Conservation (phyloP, 2,329 filamentous ascomycete genomes). For the Fusarium sp. region DNA sequence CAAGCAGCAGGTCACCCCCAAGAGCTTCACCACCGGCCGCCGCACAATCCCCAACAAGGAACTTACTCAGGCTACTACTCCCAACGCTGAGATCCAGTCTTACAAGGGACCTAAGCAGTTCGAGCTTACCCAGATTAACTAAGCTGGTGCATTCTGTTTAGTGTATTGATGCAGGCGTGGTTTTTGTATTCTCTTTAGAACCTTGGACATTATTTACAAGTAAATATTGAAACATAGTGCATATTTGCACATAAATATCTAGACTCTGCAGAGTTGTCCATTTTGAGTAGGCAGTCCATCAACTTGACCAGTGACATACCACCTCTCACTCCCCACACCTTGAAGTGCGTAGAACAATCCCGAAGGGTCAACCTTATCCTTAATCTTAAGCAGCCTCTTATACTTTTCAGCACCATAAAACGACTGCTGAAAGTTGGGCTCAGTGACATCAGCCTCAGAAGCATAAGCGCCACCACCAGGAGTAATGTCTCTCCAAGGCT, state of each 20-base stretch:
- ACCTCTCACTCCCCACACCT: constrained; percentile 38
- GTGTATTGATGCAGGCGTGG: neutral
- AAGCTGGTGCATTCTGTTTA: fast-evolving
- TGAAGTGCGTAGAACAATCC: constrained; percentile 39
- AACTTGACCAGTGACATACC: constrained; percentile 38
- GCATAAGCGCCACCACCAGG: constrained; percentile 38
- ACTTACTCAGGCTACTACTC: neutral
- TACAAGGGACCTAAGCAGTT: constrained; percentile 47
- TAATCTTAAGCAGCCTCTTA: constrained; percentile 32
- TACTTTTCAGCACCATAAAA: constrained; percentile 40
- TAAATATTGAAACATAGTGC: neutral
- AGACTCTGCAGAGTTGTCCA: constrained; percentile 35
- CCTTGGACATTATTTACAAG: neutral
- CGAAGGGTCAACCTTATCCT: constrained; percentile 35
- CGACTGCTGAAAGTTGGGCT: constrained; percentile 42
- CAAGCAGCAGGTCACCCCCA: constrained; percentile 46
- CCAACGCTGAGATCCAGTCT: constrained; percentile 45
- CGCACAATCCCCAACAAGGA: constrained; percentile 44
- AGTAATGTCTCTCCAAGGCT: constrained; percentile 41
- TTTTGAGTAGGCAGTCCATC: constrained; percentile 42
- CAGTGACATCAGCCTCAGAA: constrained; percentile 39
- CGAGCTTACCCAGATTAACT: neutral
- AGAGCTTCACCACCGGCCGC: constrained; percentile 42
- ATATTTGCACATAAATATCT: neutral
- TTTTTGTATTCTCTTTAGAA: neutral